phyloP scores from a whole-genome alignment of 2,329 filamentous ascomycete species.

The Trichoderma sp. region DNA sequence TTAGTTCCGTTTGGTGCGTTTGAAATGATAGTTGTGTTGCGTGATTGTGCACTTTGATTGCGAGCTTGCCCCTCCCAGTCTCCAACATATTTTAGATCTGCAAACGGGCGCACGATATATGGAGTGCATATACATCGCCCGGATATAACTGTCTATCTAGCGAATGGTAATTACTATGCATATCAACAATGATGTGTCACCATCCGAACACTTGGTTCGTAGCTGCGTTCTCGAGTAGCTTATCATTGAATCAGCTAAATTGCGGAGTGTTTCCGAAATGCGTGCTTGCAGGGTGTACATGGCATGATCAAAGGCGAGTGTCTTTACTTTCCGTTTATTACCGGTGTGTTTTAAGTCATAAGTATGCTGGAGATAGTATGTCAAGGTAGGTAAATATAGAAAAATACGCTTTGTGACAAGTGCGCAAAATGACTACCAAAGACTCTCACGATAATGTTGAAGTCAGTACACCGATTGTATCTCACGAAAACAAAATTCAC shows the following conservation, averaged over 20 bases:
- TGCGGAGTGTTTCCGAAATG: neutral
- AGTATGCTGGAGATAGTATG: neutral
- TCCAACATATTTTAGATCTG: neutral
- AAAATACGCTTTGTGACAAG: neutral
- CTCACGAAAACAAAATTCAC: neutral
- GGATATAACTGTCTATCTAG: neutral
- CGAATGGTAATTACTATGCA: neutral
- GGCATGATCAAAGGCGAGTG: neutral
- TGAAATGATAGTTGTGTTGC: slow-evolving; percentile 7
- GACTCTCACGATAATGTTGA: neutral
- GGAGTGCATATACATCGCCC: neutral
- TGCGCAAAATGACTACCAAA: neutral
- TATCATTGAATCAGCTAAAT: neutral
- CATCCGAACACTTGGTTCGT: neutral
- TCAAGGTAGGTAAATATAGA: neutral
- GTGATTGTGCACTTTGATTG: slow-evolving; percentile 35
- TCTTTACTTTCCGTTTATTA: neutral
- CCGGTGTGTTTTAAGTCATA: neutral
- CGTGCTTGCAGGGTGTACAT: slow-evolving; percentile 8
- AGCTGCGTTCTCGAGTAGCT: neutral
- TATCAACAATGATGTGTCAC: neutral
- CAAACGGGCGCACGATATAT: neutral
- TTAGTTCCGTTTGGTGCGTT: neutral
- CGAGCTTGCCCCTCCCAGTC: slow-evolving; percentile 29
- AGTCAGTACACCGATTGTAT: neutral